Base-by-base conservation (phyloP, 345 rosid species). In the Euphorbia pulcherrima region DNA sequence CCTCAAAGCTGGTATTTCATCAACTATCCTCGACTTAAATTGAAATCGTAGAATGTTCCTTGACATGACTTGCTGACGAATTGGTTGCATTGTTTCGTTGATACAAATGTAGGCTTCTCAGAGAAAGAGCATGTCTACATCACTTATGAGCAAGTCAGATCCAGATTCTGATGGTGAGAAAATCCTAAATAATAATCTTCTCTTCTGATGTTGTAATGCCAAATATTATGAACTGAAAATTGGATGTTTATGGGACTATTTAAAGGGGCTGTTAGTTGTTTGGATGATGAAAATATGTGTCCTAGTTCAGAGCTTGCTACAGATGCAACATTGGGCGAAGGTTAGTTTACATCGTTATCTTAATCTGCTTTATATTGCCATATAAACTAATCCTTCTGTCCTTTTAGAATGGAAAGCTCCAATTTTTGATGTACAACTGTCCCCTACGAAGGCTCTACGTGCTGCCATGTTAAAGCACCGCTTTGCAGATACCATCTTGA, bases 361-460 rank as follows among this genome's bases (percentile, higher is more conserved):
- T 57, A 16, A 41, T 14, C 30, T 30, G 29, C 9, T 47, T 4
- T 4, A 8, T 26, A 44, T 47, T 61, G 44, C 51, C 9, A 14
- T 6, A 6, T 29, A 20, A 47, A 13, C 11, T 44, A 59, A 35
- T 30, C 33, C 72, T 6, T 27, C 33, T 77, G 8, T 44, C 64
- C 46, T 65, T 26, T 76, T 76, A 92, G 97, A 72, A 33, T 83
- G 81, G 83, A 66, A 60, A 71, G 48, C 76, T 37, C 33, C 84
- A 39, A 51, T 66, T 68, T 74, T 79, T 65, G 84, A 75, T 56
- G 73, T 76, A 11, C 89, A 75, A 54, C 64, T 90, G 71, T 88
- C 97, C 24, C 90, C 98, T 5, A 72, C 80, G 55, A 92, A 84
- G 75, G 96, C 90, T 69, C 85, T 90, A 13, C 92, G 97, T 37